Evolutionary conservation across 352 stramenopile genomes (phyloP), one percentile per base, ranked within the genome.

Genomic region (Globisporangium recalcitrans): DNA sequence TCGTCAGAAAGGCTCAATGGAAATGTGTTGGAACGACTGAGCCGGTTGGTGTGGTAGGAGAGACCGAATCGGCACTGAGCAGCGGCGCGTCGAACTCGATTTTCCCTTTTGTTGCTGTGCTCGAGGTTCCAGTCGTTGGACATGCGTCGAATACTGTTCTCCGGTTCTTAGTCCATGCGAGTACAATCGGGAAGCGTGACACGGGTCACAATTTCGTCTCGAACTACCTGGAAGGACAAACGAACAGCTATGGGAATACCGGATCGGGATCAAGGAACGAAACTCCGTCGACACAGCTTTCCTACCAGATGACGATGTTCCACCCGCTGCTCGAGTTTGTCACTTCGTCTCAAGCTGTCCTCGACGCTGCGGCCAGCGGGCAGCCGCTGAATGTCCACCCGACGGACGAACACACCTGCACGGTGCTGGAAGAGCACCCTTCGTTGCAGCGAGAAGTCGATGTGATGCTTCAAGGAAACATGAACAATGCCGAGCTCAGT

Each of bases 271-370:
- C 71, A 7, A 56, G 65, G 62, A 65, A 70, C 53, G 75, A 85
- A 27, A 72, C 75, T 4, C 62, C 69, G 27, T 73, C 74, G 0
- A 62, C 59, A 6, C 70, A 78, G 31, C 53, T 90, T 26, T 90
- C 84, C 16, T 93, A 90, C 63, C 81, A 93, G 64, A 93, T 93
- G 81, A 92, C 81, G 1, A 91, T 91, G 83, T 93, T 93, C 60
- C 82, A 91, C 47, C 86, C 86, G 11, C 65, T 93, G 44, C 67
- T 93, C 21, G 86, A 95, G 68, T 95, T 95, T 72, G 79, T 95
- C 22, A 93, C 86, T 22, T 88, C 86, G 2, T 90, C 86, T 4
- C 86, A 95, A 60, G 84, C 86, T 13, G 85, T 95, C 14, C 68
- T 95, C 11, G 86, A 95, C 24, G 86, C 86, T 13, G 84, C 86